Conservation (phyloP, 2,329 filamentous ascomycete genomes). For the Botryotinia calthae region DNA sequence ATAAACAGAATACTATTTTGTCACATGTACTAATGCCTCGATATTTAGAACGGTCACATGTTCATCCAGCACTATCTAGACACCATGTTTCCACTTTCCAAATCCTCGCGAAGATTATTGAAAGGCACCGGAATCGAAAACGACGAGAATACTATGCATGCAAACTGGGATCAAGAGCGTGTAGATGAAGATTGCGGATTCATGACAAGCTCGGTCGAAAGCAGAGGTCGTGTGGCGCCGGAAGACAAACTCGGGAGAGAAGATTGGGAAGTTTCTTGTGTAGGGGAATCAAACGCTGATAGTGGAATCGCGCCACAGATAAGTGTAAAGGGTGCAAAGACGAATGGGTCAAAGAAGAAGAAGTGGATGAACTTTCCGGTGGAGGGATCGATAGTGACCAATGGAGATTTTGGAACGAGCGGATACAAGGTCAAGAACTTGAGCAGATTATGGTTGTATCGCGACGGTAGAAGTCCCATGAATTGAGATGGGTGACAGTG, state of each 20-base stretch:
- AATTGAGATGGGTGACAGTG: conserved; percentile 26
- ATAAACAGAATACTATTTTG: neutral
- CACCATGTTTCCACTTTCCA: conserved; percentile 36
- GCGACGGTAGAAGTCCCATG: conserved; percentile 55
- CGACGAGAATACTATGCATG: conserved; percentile 18
- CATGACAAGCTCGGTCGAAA: conserved; percentile 28
- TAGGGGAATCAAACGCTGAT: conserved; percentile 36
- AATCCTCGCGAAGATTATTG: conserved; percentile 20
- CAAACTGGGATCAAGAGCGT: neutral
- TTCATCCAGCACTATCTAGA: conserved; percentile 40
- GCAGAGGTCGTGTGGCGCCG: neutral
- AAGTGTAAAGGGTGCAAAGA: conserved; percentile 2
- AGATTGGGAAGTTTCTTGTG: conserved; percentile 10
- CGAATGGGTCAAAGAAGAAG: conserved; percentile 31
- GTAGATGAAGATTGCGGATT: conserved; percentile 23
- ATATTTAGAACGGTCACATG: conserved; percentile 32
- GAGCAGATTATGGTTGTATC: conserved; percentile 61
- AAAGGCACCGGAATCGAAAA: conserved; percentile 26
- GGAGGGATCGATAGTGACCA: conserved; percentile 17
- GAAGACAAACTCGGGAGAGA: conserved; percentile 12
- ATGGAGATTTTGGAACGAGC: conserved; percentile 3
- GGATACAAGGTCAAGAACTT: conserved; percentile 56
- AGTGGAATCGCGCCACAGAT: conserved; percentile 45
- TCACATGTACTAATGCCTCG: neutral
- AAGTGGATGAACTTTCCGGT: neutral